These are phyloP conservation scores for Talinum fruticosum DNA, from an alignment of 148 eudicot genomes.

Conservation along the genomic window DNA sequence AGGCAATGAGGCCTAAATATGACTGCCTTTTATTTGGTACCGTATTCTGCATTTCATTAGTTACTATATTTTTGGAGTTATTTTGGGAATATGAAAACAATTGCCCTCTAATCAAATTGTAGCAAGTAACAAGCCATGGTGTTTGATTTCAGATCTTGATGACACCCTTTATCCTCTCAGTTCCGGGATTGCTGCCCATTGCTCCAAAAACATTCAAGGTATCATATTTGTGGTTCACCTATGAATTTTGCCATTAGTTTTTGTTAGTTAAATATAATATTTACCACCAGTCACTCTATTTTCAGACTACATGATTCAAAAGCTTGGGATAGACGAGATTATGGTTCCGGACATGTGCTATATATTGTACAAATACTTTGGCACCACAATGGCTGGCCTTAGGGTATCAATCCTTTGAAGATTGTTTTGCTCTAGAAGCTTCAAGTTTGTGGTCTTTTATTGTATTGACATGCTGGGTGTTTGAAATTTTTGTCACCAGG, in stretches of 20 bases:
- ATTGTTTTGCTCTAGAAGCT: not conserved
- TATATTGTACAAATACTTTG: constrained; percentile 72
- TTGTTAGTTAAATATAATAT: not conserved
- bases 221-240: not conserved
- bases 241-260: not conserved
- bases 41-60: not conserved
- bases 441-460: not conserved
- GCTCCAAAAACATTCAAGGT: constrained; percentile 75
- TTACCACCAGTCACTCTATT: too few relatives aligned
- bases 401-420: constrained; percentile 38
- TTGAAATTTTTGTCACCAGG: constrained; percentile 40
- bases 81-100: not conserved
- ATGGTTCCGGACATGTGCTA: constrained; percentile 54
- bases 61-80: not conserved
- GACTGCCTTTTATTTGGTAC: constrained; percentile 89
- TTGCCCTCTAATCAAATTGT: not conserved
- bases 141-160: constrained; percentile 67
- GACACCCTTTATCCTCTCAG: constrained; percentile 90
- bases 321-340: constrained; percentile 72
- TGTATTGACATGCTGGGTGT: not conserved
- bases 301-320: constrained; percentile 69
- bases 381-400: constrained; percentile 97
- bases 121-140: not conserved
- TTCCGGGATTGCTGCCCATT: constrained; percentile 62
- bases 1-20: constrained; percentile 41